Evolutionary conservation across 768 basidiomycete genomes (phyloP), one percentile per base, ranked within the genome.

Genomic region (Tephrocybe rancida): DNA sequence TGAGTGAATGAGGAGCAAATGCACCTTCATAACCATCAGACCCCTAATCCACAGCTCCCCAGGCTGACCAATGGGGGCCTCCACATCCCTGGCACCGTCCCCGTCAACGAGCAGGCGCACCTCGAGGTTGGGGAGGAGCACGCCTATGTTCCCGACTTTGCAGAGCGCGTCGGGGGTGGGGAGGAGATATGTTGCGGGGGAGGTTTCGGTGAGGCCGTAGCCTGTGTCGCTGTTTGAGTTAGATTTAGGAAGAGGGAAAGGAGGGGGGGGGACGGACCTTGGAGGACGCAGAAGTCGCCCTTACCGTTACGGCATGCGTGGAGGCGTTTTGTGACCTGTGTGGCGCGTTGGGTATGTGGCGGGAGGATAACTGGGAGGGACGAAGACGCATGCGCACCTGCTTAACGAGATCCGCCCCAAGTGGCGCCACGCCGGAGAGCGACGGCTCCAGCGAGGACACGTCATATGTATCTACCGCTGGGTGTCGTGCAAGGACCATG

Each of bases 1-100:
- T n/a, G n/a, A n/a, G n/a, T n/a, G n/a, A n/a, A n/a, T 19, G 18
- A 8, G 13, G 21, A 48, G 25, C 21, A 42, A 14, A 27, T 26
- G 16, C 52, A 83, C 85, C 76, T 91, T 93, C 90, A 94, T 93
- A 34, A 95, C 74, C 1, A 74, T 81, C 4, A 88, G 86, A 0
- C 92, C 92, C 44, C 84, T 78, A 3, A 95, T 50, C 90, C 92
- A 95, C 16, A 96, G 67, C 67, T 95, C 93, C 14, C 94, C 92
- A 0, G 81, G 73, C 50, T 85, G 74, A 0, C 86, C 86, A 38
- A 72, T 71, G 8, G 67, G 64, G 2, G 80, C 81, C 18, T 85
- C 84, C 10, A 73, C 62, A 4, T 72, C 63, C 10, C 70, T 76
- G 9, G 80, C 74, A 21, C 79, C 81, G 0, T 81, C 84, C 2